Percentiles rank a stretch among this genome's conserved stretches.
Evolutionary conservation across 768 basidiomycete genomes (phyloP).

Genomic region (Lentinula aciculospora): DNA sequence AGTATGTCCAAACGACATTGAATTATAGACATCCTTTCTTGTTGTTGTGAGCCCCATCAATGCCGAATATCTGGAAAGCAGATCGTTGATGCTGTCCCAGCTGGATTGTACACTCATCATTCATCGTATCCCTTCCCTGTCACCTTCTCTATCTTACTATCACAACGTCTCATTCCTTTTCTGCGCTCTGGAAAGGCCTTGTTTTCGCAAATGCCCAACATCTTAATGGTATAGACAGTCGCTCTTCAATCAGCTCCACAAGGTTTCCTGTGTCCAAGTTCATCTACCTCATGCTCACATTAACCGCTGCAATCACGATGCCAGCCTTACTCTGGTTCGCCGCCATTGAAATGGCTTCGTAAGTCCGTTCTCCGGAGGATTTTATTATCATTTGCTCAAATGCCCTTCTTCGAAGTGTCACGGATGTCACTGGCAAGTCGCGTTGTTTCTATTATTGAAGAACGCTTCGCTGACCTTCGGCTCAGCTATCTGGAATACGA

Average conservation of each 20-base stretch:
- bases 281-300: conserved; percentile 35
- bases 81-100: conserved; percentile 28
- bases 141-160: conserved; percentile 66
- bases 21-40: conserved; percentile 87
- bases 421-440: conserved; percentile 68
- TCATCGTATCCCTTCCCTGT: conserved; percentile 73
- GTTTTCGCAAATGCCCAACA: conserved; percentile 41
- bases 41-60: conserved; percentile 55
- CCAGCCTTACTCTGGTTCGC: conserved; percentile 75
- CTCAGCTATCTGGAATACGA: conserved; percentile 76
- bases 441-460: background rate
- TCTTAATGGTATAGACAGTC: conserved; percentile 26
- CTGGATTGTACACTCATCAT: conserved; percentile 82
- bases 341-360: conserved; percentile 68
- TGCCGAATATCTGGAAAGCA: conserved; percentile 5
- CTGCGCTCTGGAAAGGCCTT: conserved; percentile 48
- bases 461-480: conserved; percentile 10
- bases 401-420: conserved; percentile 43
- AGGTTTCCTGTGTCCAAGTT: conserved; percentile 33
- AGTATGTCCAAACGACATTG: conserved; percentile 78
- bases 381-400: background rate
- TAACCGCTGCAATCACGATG: conserved; percentile 55
- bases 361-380: conserved; percentile 24
- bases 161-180: conserved; percentile 41
- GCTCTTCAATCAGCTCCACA: conserved; percentile 20